phyloP scores from a whole-genome alignment of 73 alveolate genomes.

The Blepharisma stoltei region DNA sequence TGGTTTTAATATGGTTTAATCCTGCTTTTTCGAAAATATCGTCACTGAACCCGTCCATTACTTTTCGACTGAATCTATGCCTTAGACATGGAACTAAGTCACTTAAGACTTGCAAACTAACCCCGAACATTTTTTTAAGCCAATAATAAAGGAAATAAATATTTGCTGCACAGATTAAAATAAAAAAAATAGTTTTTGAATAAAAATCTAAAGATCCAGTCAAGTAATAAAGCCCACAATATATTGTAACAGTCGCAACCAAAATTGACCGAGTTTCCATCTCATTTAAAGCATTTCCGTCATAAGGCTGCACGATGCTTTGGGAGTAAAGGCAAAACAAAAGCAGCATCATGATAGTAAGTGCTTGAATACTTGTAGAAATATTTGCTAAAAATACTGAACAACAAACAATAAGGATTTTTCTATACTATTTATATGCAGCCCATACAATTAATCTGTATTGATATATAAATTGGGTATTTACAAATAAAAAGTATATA shows the following conservation, averaged over 20 bases:
- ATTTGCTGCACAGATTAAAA: background rate
- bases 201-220: background rate
- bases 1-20: too few species aligned
- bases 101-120: background rate
- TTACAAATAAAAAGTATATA: too few species aligned
- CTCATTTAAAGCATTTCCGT: background rate
- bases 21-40: too few species aligned
- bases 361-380: background rate
- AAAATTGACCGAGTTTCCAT: background rate
- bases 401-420: slow-evolving; percentile 35
- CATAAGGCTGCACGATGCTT: background rate
- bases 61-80: too few species aligned
- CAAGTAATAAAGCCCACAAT: slow-evolving; percentile 18
- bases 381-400: slow-evolving; percentile 36
- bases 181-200: background rate
- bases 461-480: too few species aligned
- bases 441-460: too few species aligned
- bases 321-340: background rate
- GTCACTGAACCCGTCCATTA: too few species aligned
- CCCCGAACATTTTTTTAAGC: background rate
- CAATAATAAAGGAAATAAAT: slow-evolving; percentile 1
- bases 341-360: background rate
- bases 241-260: background rate
- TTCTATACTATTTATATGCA: too few species aligned
- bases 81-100: too few species aligned